phyloP scores from a whole-genome alignment of 225 moss, liverwort and hornwort genomes.

The Lunularia cruciata region DNA sequence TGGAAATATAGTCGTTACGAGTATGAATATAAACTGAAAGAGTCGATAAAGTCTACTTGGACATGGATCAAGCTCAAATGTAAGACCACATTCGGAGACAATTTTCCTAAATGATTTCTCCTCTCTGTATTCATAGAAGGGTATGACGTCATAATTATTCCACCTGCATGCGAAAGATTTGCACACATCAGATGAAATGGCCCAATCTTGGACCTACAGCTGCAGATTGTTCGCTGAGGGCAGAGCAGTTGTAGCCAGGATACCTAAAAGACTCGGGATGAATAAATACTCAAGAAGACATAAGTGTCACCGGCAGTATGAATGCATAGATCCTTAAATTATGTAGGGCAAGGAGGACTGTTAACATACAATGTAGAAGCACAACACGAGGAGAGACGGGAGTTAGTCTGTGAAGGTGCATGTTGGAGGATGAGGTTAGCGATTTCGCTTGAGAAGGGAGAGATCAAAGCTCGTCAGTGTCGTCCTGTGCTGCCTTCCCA shows the following conservation, averaged over 20 bases:
- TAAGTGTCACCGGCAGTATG: background rate
- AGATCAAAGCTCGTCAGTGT: background rate
- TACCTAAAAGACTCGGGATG: background rate
- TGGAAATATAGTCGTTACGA: slow-evolving; percentile 49
- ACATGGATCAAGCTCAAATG: slow-evolving; percentile 36
- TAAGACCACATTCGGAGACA: slow-evolving; percentile 31
- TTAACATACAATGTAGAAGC: background rate
- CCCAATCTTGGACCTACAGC: background rate
- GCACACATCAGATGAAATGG: background rate
- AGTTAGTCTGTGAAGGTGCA: background rate
- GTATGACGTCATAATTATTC: background rate
- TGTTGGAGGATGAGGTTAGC: background rate
- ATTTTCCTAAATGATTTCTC: slow-evolving; percentile 30
- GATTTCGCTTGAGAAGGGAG: background rate
- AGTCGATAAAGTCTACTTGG: slow-evolving; percentile 33
- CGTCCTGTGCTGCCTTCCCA: background rate
- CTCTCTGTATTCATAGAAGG: background rate
- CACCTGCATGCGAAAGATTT: background rate
- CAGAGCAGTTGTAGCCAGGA: background rate
- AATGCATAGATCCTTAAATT: background rate
- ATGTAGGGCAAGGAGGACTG: background rate
- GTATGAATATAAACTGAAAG: slow-evolving; percentile 39
- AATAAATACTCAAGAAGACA: background rate
- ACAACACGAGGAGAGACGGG: background rate
- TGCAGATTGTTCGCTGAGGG: slow-evolving; percentile 1